Evolutionary conservation across 371 early-diverging fungal genomes (phyloP).

Genomic region (Caulochytrium protostelioides): DNA sequence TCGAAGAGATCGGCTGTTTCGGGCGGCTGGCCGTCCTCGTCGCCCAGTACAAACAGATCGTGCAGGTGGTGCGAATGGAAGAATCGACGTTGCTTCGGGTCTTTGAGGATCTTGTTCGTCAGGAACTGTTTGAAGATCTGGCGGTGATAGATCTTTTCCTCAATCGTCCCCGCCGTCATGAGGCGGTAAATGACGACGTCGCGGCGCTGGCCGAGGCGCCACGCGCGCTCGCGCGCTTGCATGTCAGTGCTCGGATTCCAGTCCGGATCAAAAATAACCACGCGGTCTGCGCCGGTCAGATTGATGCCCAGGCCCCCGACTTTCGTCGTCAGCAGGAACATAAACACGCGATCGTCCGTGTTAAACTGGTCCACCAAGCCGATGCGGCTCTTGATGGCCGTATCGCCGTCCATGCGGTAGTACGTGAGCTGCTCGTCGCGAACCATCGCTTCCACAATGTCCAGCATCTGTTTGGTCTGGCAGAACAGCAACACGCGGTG

Average conservation of each 20-base stretch:
- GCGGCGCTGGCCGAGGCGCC: conserved; percentile 80
- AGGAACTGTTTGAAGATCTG: conserved; percentile 93
- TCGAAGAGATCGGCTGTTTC: conserved; percentile 12
- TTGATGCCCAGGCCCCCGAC: conserved; percentile 95
- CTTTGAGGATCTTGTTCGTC: not conserved
- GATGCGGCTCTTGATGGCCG: conserved; percentile 58
- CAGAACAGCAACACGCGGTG: conserved; percentile 85
- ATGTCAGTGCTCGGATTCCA: conserved; percentile 97
- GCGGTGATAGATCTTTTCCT: conserved; percentile 92
- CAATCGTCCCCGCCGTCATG: conserved; percentile 92
- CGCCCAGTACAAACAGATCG: no score
- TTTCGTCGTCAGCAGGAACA: conserved; percentile 89
- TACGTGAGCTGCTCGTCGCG: conserved; percentile 20
- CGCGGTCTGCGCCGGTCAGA: conserved; percentile 80
- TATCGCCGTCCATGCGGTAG: conserved; percentile 87
- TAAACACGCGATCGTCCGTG: conserved; percentile 33
- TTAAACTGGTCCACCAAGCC: conserved; percentile 78
- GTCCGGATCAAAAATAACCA: conserved; percentile 94
- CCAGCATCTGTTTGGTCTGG: conserved; percentile 89
- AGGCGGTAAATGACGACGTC: conserved; percentile 87
- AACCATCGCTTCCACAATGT: conserved; percentile 66
- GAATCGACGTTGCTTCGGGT: not conserved
- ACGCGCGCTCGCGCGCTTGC: conserved; percentile 91
- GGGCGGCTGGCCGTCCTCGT: not conserved
- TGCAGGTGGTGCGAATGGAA: not conserved